Base-by-base conservation (phyloP, 306 rosid species). In the Sicyos edulis region DNA sequence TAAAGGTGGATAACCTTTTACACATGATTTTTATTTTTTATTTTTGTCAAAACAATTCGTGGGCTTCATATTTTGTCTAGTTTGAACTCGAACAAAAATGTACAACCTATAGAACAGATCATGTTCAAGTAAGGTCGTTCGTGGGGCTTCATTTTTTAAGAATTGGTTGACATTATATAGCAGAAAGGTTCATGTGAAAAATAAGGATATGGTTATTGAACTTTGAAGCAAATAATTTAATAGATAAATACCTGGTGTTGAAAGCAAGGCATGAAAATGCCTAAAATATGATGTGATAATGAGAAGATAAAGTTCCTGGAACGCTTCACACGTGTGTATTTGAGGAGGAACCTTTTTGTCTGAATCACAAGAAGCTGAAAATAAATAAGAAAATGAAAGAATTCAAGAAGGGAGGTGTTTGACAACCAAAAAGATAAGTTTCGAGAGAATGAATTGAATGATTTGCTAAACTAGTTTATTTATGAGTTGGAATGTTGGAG, bases 401-500 rank as follows among this genome's bases (percentile, higher is more conserved):
- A n/a, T n/a, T n/a, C n/a, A n/a, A n/a, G n/a, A n/a, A n/a, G n/a
- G n/a, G n/a, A n/a, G n/a, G n/a, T n/a, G n/a, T n/a, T n/a, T n/a
- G n/a, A n/a, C n/a, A n/a, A n/a, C n/a, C n/a, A n/a, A n/a, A n/a
- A n/a, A n/a, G n/a, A n/a, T n/a, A n/a, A n/a, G n/a, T n/a, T n/a
- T n/a, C n/a, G n/a, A n/a, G n/a, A n/a, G n/a, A n/a, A n/a, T n/a
- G n/a, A n/a, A n/a, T n/a, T n/a, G n/a, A n/a, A n/a, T n/a, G n/a
- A n/a, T n/a, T n/a, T n/a, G n/a, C n/a, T n/a, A n/a, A 55, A 32
- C 58, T 32, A 32, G 20, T n/a, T 71, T 54, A 40, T 65, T 37
- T 42, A 50, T 78, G 77, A 75, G 82, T 75, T 81, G 79, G 71
- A 65, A 26, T 34, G 53, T 63, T 49, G 71, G 50, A 58, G 55